Percentiles rank a stretch among this genome's conserved stretches.
Evolutionary conservation across 768 basidiomycete species (phyloP).

Genomic region (Lentinula edodes): DNA sequence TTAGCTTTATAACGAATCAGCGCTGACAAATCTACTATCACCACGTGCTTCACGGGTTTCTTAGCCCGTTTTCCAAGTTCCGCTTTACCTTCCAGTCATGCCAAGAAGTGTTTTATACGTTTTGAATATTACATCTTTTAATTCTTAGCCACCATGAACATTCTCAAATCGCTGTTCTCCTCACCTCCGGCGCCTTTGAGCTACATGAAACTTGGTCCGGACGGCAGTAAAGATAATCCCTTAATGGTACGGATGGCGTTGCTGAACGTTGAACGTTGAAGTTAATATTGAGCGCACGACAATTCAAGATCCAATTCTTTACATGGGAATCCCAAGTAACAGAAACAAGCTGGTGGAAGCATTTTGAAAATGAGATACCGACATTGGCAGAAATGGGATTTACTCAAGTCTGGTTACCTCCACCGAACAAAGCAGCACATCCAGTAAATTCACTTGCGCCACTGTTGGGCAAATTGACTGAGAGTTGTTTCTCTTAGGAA

Average conservation of each 20-base stretch:
- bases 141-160: constrained; percentile 19
- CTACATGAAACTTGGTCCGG: constrained; percentile 58
- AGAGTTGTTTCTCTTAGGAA: constrained; percentile 29
- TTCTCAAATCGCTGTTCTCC: constrained; percentile 24
- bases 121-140: not conserved
- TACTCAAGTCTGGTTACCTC: constrained; percentile 81
- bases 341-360: constrained; percentile 74
- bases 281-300: not conserved
- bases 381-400: constrained; percentile 61
- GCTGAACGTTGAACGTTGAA: too few species aligned
- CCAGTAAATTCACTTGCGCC: constrained; percentile 32
- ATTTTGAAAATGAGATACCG: constrained; percentile 63
- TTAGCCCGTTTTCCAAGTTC: not conserved
- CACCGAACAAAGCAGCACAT: constrained; percentile 72
- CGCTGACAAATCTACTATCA: not conserved
- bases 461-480: not conserved
- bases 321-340: constrained; percentile 68
- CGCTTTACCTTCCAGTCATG: not conserved
- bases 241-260: constrained; percentile 52
- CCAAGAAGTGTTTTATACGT: not conserved
- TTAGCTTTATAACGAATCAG: not conserved
- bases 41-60: not conserved
- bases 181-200: constrained; percentile 36
- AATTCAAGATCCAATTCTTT: constrained; percentile 69
- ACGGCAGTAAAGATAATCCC: constrained; percentile 44